These are phyloP conservation scores for Leccinum barrowsii DNA, from an alignment of 768 basidiomycete genomes.

Conservation along the genomic window DNA sequence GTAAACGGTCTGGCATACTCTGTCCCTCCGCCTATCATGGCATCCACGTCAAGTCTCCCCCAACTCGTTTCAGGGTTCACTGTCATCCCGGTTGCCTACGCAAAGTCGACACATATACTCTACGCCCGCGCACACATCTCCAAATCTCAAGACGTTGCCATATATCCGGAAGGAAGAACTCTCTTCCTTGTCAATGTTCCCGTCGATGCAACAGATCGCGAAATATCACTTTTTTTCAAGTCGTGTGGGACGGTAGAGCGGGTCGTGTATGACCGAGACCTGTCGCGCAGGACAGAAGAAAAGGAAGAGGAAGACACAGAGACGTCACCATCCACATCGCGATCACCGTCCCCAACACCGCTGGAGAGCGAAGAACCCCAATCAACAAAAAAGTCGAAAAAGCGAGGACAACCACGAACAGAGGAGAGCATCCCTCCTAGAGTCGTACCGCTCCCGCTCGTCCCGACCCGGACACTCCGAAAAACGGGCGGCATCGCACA, in stretches of 20 bases:
- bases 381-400: slow-evolving; percentile 29
- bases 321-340: not conserved
- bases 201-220: slow-evolving; percentile 81
- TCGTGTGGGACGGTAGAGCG: slow-evolving; percentile 72
- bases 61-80: slow-evolving; percentile 31
- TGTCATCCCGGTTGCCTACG: slow-evolving; percentile 39
- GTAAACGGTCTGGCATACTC: no score
- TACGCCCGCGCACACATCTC: slow-evolving; percentile 70
- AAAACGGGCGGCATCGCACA: slow-evolving; percentile 69
- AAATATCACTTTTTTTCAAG: slow-evolving; percentile 75
- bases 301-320: slow-evolving; percentile 10
- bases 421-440: slow-evolving; percentile 38
- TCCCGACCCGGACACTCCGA: slow-evolving; percentile 51
- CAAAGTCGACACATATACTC: slow-evolving; percentile 58
- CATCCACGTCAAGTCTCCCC: slow-evolving; percentile 19
- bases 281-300: slow-evolving; percentile 26
- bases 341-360: not conserved
- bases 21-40: not conserved
- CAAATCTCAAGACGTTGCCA: slow-evolving; percentile 33
- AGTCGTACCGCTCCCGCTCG: slow-evolving; percentile 58
- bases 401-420: slow-evolving; percentile 23
- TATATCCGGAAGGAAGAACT: slow-evolving; percentile 58
- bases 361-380: slow-evolving; percentile 11
- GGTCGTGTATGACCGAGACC: slow-evolving; percentile 59
- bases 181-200: slow-evolving; percentile 89